Conservation (phyloP, 176 grass and related monocot genomes). For the Puccinellia tenuiflora region DNA sequence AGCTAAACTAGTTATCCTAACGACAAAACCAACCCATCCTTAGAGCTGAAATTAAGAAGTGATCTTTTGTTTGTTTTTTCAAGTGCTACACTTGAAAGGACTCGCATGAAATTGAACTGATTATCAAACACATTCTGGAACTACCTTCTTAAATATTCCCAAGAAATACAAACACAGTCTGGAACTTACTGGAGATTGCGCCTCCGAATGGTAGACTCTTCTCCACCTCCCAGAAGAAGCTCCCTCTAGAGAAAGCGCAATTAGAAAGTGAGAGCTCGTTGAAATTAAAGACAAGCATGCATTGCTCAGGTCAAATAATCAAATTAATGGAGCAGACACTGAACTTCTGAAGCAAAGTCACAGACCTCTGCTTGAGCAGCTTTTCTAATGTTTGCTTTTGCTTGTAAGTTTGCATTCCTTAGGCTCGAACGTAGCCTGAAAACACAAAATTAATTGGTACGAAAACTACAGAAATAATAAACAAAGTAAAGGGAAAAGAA, state of each 20-base stretch:
- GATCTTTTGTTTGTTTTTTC: background rate
- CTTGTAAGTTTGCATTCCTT: conserved; percentile 83
- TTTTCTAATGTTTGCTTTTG: conserved; percentile 65
- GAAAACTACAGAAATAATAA: background rate
- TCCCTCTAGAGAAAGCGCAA: too few relatives aligned
- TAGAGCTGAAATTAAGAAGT: background rate
- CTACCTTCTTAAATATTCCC: too few relatives aligned
- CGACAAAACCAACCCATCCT: background rate
- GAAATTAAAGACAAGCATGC: too few relatives aligned
- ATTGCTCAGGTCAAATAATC: too few relatives aligned
- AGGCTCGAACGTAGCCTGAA: conserved; percentile 40
- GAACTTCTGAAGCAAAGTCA: background rate
- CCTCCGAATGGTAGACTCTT: too few relatives aligned
- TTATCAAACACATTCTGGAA: too few relatives aligned
- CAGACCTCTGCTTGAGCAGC: conserved; percentile 59
- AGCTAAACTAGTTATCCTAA: background rate
- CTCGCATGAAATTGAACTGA: background rate
- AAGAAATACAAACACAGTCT: too few relatives aligned
- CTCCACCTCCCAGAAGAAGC: too few relatives aligned
- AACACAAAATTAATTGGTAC: background rate
- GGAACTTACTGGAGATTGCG: too few relatives aligned
- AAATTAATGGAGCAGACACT: background rate
- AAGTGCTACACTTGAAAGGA: background rate
- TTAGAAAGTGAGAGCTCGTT: too few relatives aligned
- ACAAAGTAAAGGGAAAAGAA: background rate